Base-by-base conservation (phyloP, 176 grass and related monocot species). In the Tillandsia leiboldiana region DNA sequence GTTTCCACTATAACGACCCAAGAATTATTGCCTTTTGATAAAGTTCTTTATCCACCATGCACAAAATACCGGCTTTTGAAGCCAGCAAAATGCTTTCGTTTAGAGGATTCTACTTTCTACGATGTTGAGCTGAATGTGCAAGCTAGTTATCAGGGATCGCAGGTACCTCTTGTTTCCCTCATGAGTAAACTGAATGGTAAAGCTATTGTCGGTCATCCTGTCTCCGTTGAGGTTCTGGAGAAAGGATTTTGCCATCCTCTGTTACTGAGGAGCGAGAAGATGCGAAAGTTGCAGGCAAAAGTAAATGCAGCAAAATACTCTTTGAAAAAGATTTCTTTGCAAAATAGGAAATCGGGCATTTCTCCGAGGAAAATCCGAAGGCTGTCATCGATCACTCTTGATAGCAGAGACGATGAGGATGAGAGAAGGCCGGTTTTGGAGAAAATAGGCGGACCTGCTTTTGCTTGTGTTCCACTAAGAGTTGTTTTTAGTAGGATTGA, bases 401-500 rank as follows among this genome's bases (percentile, higher is more conserved):
- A 77, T 69, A 26, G 47, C 26, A 86, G 72, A 68, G 82, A 90
- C 9, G 42, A 56, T 12, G 48, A 64, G 12, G 56, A 67, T 51
- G 79, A 75, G 56, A 88, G 78, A 69, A 94, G 80, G 48, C 22
- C 81, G n/a, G 66, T 86, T 69, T 75, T 94, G 80, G 80, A 63
- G 51, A 86, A 84, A 70, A 77, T 87, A 52, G 68, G 65, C 14
- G 80, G 84, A 74, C 80, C 87, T 51, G 82, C 84, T 3, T 83
- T 94, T 2, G 82, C 90, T 0, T 99, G 90, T 47, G 86, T 94
- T 24, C 95, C 95, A 1, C 79, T 99, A 66, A 86, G 95, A 56
- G 82, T 94, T 24, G 95, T 94, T 79, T 99, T 99, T 78, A 99
- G 95, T 86, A 90, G 95, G 80, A 94, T 94, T 72, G 90, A 90